Evolutionary conservation across 768 basidiomycete genomes (phyloP).

Genomic region (Boletus tomentosulus): DNA sequence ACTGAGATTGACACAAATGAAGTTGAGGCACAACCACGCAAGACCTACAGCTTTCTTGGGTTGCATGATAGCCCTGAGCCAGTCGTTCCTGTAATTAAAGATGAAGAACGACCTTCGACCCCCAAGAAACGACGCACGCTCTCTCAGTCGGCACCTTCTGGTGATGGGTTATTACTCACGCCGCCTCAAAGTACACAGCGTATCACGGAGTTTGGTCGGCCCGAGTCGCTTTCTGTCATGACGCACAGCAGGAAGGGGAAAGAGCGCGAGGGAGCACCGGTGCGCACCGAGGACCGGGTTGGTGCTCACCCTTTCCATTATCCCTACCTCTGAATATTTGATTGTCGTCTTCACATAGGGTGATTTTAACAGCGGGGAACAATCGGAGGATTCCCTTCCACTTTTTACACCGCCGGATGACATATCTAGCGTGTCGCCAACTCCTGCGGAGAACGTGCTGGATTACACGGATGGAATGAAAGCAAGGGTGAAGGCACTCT

Average conservation of each 20-base stretch:
- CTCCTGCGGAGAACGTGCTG: conserved; percentile 24
- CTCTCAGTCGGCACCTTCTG: not conserved
- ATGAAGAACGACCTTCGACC: conserved; percentile 20
- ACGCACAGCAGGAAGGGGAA: conserved; percentile 24
- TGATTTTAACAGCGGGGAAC: not conserved
- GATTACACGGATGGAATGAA: conserved; percentile 22
- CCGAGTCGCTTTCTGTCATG: not conserved
- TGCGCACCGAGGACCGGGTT: conserved; percentile 9
- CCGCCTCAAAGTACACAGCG: conserved; percentile 27
- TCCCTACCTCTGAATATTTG: not conserved
- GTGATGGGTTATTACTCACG: conserved; percentile 14
- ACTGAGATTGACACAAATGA: conserved; percentile 23
- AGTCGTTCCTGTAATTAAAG: not conserved
- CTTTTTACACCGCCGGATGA: conserved; percentile 14
- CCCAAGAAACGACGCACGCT: conserved; percentile 21
- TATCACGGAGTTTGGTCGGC: not conserved
- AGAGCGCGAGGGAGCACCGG: conserved; percentile 15
- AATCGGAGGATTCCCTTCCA: conserved; percentile 16
- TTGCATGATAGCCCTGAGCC: conserved; percentile 13
- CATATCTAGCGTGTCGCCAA: conserved; percentile 19
- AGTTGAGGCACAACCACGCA: conserved; percentile 7
- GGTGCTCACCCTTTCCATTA: conserved; percentile 2
- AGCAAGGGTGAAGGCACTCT: conserved; percentile 20
- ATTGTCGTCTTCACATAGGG: not conserved
- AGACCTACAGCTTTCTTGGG: conserved; percentile 24